phyloP scores from a whole-genome alignment of 805 yeast species.

The Dipodascus geniculatus region DNA sequence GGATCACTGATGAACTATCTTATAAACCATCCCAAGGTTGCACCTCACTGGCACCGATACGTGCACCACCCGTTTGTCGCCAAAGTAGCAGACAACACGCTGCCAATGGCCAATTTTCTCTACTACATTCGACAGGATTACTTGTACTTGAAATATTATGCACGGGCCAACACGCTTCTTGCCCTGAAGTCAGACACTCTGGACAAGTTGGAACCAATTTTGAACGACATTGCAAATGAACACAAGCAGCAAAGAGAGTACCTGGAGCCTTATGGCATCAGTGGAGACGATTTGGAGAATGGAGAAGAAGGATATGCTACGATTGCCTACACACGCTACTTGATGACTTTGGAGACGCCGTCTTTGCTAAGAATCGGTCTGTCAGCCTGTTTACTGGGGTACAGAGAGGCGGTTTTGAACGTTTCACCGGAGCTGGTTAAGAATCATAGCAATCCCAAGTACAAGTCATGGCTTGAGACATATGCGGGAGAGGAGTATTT shows the following conservation, averaged over 20 bases:
- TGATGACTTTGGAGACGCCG: constrained; percentile 39
- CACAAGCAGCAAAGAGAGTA: constrained; percentile 43
- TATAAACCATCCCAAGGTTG: constrained; percentile 42
- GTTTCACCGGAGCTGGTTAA: constrained; percentile 21
- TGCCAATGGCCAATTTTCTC: constrained; percentile 18
- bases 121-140: constrained; percentile 47
- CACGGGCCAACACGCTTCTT: constrained; percentile 51
- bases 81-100: constrained; percentile 37
- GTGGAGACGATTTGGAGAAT: constrained; percentile 30
- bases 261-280: constrained; percentile 33
- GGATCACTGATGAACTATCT: constrained; percentile 39
- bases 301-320: constrained; percentile 47
- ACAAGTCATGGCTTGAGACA: constrained; percentile 46
- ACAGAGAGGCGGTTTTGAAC: constrained; percentile 41
- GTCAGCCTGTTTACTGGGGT: constrained; percentile 69
- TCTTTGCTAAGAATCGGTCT: constrained; percentile 54
- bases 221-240: constrained; percentile 43
- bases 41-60: constrained; percentile 45
- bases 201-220: constrained; percentile 36
- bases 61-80: constrained; percentile 50
- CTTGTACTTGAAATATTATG: constrained; percentile 56
- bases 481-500: constrained; percentile 49
- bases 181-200: constrained; percentile 49
- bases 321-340: constrained; percentile 46
- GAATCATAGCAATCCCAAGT: constrained; percentile 16